These are phyloP conservation scores for Euphrasia confusa DNA, from an alignment of 257 asterid species.

Conservation along the genomic window DNA sequence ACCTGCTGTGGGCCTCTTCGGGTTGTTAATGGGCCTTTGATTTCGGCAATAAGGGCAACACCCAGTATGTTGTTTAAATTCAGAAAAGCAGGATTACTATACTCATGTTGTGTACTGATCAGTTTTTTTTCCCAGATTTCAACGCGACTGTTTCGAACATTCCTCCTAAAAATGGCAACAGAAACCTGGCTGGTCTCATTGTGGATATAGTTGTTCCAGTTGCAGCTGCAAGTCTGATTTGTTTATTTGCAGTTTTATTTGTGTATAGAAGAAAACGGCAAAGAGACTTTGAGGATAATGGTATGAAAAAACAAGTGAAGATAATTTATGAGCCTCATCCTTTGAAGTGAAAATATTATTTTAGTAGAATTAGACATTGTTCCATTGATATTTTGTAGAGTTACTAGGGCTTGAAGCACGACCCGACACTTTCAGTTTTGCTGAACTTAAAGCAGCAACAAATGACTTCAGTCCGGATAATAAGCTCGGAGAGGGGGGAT, in stretches of 20 bases:
- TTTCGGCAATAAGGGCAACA: conserved; percentile 68
- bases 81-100: too few relatives aligned
- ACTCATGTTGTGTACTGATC: too few relatives aligned
- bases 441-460: conserved; percentile 68
- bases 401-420: conserved; percentile 60
- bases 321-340: neutral
- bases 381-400: conserved; percentile 32
- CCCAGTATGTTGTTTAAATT: conserved; percentile 41
- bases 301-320: neutral
- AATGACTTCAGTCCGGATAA: conserved; percentile 51
- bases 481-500: conserved; percentile 89
- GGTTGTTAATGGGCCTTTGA: conserved; percentile 65
- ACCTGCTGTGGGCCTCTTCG: conserved; percentile 71
- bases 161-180: neutral
- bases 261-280: conserved; percentile 14
- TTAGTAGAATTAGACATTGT: neutral
- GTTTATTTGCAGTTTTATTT: neutral
- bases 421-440: conserved; percentile 60
- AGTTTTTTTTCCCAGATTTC: neutral
- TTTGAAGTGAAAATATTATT: neutral
- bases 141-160: neutral
- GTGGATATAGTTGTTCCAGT: conserved; percentile 8
- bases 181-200: neutral
- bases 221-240: conserved; percentile 3
- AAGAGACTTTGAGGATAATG: conserved; percentile 3